Conservation (phyloP, 2,329 filamentous ascomycete species). For the Epichloe bromicola region DNA sequence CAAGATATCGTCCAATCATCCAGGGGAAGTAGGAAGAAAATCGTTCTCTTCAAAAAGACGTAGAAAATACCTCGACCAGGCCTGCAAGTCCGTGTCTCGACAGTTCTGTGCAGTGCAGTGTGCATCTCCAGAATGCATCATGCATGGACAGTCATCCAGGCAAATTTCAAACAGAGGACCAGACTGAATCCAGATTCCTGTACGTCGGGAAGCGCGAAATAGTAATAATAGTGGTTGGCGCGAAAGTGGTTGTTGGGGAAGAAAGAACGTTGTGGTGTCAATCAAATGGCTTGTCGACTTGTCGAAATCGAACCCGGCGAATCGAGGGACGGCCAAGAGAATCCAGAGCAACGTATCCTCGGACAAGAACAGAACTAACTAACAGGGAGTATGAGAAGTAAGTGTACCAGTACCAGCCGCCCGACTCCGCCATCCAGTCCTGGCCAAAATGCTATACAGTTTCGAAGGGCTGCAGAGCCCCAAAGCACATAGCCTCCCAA, state of each 20-base stretch:
- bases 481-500: conserved; percentile 24
- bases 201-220: neutral
- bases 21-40: neutral
- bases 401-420: conserved; percentile 10
- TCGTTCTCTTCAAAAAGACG: neutral
- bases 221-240: neutral
- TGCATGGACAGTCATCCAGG: neutral
- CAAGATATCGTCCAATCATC: neutral
- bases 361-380: neutral
- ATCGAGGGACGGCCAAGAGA: conserved; percentile 5
- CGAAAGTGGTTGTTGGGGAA: neutral
- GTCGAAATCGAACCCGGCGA: conserved; percentile 3
- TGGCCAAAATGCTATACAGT: conserved; percentile 21
- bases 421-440: conserved; percentile 28
- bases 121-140: neutral
- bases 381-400: conserved; percentile 6
- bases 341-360: conserved; percentile 4
- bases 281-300: neutral
- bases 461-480: conserved; percentile 16
- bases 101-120: neutral
- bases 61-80: neutral
- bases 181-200: neutral
- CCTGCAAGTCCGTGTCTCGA: neutral
- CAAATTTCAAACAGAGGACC: no score
- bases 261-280: neutral